Percentiles rank a stretch among this genome's conserved stretches.
Evolutionary conservation across 176 grass and related monocot species (phyloP).

Genomic region (Chrysopogon serrulatus): DNA sequence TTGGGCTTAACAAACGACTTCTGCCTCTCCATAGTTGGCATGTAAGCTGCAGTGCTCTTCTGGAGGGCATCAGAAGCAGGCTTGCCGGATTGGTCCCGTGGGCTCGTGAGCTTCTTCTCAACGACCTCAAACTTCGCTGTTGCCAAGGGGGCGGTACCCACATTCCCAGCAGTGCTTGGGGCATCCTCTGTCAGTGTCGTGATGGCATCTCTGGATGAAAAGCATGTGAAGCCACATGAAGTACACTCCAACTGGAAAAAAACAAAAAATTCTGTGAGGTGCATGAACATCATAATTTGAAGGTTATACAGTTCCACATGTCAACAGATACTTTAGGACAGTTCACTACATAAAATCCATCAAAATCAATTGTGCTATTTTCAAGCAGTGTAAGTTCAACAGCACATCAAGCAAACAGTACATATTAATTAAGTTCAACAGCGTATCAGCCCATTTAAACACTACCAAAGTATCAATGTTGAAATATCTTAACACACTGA

Average conservation of each 20-base stretch:
- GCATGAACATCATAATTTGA: background rate
- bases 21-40: conserved; percentile 63
- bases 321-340: background rate
- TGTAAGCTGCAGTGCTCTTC: conserved; percentile 52
- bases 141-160: conserved; percentile 67
- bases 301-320: background rate
- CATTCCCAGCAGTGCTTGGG: conserved; percentile 50
- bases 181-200: conserved; percentile 56
- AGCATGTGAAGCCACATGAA: conserved; percentile 77
- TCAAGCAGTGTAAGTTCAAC: background rate
- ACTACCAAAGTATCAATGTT: background rate
- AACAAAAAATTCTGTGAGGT: background rate
- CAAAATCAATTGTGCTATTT: background rate
- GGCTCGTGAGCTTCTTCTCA: conserved; percentile 71
- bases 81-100: conserved; percentile 52
- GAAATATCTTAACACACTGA: background rate
- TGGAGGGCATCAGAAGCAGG: conserved; percentile 26
- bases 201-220: conserved; percentile 74
- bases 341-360: background rate
- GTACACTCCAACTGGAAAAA: conserved; percentile 72
- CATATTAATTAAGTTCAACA: background rate
- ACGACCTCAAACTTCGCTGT: conserved; percentile 84
- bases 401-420: background rate
- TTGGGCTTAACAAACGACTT: conserved; percentile 52
- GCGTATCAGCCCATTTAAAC: background rate